Percentiles rank a stretch among this genome's conserved stretches.
phyloP scores from a whole-genome alignment of 208 protist species.

The Porcisia deanei region DNA sequence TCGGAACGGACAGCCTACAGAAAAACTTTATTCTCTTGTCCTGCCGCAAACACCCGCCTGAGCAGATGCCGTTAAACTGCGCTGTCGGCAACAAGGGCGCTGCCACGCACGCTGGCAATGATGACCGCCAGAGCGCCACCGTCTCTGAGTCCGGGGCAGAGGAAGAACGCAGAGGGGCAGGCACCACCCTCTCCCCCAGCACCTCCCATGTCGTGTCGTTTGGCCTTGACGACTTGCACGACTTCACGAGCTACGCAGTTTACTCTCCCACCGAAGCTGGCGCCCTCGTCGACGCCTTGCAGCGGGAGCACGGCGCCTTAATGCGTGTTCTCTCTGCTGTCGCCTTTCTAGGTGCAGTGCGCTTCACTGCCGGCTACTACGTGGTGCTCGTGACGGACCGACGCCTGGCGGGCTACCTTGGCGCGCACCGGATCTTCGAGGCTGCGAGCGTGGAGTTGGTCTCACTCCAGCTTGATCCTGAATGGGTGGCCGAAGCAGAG shows the following conservation, averaged over 20 bases:
- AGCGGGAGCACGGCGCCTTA: conserved; percentile 23
- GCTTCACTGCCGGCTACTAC: conserved; percentile 94
- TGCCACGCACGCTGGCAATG: not conserved
- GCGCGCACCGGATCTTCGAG: conserved; percentile 90
- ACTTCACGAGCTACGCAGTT: conserved; percentile 21
- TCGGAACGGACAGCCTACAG: conserved; percentile 45
- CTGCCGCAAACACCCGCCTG: conserved; percentile 27
- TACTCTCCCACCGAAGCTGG: conserved; percentile 41
- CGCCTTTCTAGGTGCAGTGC: conserved; percentile 84
- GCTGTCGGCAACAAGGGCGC: conserved; percentile 9
- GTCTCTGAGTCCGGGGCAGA: conserved; percentile 7
- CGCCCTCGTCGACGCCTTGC: conserved; percentile 33
- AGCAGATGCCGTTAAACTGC: not conserved
- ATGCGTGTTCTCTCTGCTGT: conserved; percentile 29
- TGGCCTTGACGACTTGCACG: conserved; percentile 23
- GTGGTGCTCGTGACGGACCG: conserved; percentile 85
- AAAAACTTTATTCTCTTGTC: conserved; percentile 27
- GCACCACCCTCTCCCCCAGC: not conserved
- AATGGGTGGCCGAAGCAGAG: conserved; percentile 15
- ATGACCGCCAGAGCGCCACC: not conserved
- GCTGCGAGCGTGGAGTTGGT: conserved; percentile 76
- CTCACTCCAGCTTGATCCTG: conserved; percentile 34
- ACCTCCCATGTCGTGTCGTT: not conserved
- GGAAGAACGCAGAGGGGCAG: not conserved
- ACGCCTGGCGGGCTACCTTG: conserved; percentile 81